These are phyloP conservation scores for Tremellales sp. DNA, from an alignment of 1,284 basidiomycete species.

Conservation along the genomic window DNA sequence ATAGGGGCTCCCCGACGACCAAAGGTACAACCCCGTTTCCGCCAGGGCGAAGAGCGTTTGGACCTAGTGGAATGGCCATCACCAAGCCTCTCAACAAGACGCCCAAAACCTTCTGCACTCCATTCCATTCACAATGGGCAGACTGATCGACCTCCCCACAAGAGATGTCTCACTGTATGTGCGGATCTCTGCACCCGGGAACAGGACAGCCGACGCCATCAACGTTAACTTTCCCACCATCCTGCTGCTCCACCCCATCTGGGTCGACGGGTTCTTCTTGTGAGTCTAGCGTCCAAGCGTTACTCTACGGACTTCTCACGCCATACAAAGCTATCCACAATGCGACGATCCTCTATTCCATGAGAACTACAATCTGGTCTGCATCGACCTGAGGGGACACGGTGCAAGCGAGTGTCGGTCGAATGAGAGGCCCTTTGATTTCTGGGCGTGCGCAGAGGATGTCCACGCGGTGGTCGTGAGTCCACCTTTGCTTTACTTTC, in stretches of 20 bases:
- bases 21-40: too few relatives aligned
- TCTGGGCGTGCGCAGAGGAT: conserved; percentile 11
- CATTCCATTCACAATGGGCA: conserved; percentile 1
- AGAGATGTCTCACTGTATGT: conserved; percentile 1
- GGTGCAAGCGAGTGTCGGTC: conserved; percentile 14
- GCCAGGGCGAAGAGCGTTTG: too few relatives aligned
- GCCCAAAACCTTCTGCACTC: too few relatives aligned
- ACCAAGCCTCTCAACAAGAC: too few relatives aligned
- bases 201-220: conserved; percentile 5
- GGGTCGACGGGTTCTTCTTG: conserved; percentile 19
- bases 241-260: conserved; percentile 15
- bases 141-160: neutral
- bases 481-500: neutral
- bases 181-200: conserved; percentile 12
- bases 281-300: conserved; percentile 3
- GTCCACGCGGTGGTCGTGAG: conserved; percentile 14
- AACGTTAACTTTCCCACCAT: conserved; percentile 14
- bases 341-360: conserved; percentile 26
- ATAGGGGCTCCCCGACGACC: too few relatives aligned
- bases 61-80: too few relatives aligned
- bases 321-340: conserved; percentile 32
- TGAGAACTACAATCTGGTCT: conserved; percentile 26
- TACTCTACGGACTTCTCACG: neutral
- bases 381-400: conserved; percentile 27
- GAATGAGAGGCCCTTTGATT: conserved; percentile 6